Evolutionary conservation across 2,329 filamentous ascomycete species (phyloP), one percentile per base, ranked within the genome.

Genomic region (Septoria petroselini): DNA sequence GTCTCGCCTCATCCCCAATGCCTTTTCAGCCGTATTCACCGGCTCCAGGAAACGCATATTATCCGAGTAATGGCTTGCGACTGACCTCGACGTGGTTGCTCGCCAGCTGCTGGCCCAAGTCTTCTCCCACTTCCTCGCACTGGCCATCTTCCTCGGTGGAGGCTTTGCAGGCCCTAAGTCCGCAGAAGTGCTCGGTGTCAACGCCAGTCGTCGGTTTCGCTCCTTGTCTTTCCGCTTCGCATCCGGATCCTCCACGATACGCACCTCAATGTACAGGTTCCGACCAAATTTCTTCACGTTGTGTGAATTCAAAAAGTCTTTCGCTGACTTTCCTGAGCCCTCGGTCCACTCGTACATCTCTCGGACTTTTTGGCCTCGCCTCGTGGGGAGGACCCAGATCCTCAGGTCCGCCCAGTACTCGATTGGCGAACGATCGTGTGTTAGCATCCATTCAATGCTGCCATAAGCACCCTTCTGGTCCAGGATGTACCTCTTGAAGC

Each of bases 1-100:
- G 69, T 72, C 35, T 72, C 64, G 29, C 65, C 75, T 53, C 63
- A 70, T 53, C 64, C 71, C 50, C 54, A 76, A 44, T 68, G 79
- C 59, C 12, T 55, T 55, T 11, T 52, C 43, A 7, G 34, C 41
- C 18, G 23, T 27, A 9, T 27, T 27, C 23, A 27, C 23, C 9
- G 23, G 23, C 23, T 27, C 23, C 5, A 9, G 9, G 23, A 27
- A 27, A 5, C 5, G 23, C 23, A 5, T 5, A 5, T 5, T 9
- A 27, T 27, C 23, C 23, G 23, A 27, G 23, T 9, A 9, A n/a
- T n/a, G n/a, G n/a, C n/a, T n/a, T n/a, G n/a, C n/a, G 23, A 9
- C 23, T 5, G 23, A 9, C 23, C 9, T 27, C 23, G 5, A 5
- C 9, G 23, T 5, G 9, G 9, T 9, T 5, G 23, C 9, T 27